Conservation (phyloP, 352 stramenopile genomes). For the Pythium phragmiticola region DNA sequence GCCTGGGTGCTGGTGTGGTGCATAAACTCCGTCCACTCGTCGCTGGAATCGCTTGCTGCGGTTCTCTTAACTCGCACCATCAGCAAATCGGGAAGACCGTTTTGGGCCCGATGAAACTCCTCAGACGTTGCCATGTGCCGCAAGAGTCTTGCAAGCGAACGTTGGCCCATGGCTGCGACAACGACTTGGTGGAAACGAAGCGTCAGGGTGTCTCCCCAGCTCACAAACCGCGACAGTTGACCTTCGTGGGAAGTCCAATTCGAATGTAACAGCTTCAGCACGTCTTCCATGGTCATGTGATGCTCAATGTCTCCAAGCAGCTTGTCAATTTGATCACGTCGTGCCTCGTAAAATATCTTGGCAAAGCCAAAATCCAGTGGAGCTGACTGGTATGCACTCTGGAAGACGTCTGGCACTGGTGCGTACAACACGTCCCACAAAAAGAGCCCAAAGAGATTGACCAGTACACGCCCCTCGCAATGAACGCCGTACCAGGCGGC, state of each 20-base stretch:
- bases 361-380: conserved; percentile 75
- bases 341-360: conserved; percentile 44
- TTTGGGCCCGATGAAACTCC: conserved; percentile 69
- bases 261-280: conserved; percentile 38
- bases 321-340: conserved; percentile 44
- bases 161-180: conserved; percentile 45
- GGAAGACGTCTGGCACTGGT: conserved; percentile 79
- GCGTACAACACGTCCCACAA: conserved; percentile 89
- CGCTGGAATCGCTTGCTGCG: conserved; percentile 6
- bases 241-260: conserved; percentile 50
- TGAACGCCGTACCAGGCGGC: conserved; percentile 87
- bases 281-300: conserved; percentile 39
- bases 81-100: conserved; percentile 69
- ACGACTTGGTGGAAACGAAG: conserved; percentile 56
- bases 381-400: conserved; percentile 76
- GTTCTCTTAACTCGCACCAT: conserved; percentile 37
- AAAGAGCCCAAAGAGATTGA: conserved; percentile 82
- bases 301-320: conserved; percentile 41
- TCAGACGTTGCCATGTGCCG: conserved; percentile 68
- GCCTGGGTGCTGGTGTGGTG: conserved; percentile 11
- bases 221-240: conserved; percentile 64
- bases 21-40: conserved; percentile 3
- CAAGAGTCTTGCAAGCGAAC: conserved; percentile 41
- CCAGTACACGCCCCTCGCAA: conserved; percentile 70
- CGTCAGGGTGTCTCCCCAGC: conserved; percentile 41